Conservation (phyloP, 352 stramenopile species). For the Globisporangium splendens region DNA sequence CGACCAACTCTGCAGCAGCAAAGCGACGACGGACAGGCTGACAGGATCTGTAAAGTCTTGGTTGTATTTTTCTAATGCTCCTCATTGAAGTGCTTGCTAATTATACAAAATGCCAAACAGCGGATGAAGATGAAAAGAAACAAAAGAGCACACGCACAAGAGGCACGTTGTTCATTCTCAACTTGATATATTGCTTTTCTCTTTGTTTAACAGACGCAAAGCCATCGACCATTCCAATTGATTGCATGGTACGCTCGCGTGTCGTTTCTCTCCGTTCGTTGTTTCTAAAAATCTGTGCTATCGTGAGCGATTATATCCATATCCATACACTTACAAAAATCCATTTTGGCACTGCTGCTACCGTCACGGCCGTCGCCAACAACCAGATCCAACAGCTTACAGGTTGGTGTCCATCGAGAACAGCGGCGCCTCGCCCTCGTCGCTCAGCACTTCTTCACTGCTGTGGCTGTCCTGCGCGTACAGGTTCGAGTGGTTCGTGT, state of each 20-base stretch:
- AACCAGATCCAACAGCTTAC: background rate
- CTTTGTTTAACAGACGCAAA: too few relatives aligned
- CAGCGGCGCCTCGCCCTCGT: slow-evolving; percentile 38
- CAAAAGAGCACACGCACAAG: too few relatives aligned
- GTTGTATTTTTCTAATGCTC: too few relatives aligned
- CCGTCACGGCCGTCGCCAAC: too few relatives aligned
- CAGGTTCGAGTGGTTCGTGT: slow-evolving; percentile 26
- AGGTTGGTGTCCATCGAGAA: slow-evolving; percentile 13
- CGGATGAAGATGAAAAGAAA: too few relatives aligned
- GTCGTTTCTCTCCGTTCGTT: background rate
- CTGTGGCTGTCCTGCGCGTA: slow-evolving; percentile 58
- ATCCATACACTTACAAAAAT: background rate
- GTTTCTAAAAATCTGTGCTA: too few relatives aligned
- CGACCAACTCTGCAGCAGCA: slow-evolving; percentile 13
- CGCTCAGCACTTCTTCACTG: slow-evolving; percentile 44
- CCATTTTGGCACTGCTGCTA: too few relatives aligned
- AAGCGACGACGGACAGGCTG: slow-evolving; percentile 16
- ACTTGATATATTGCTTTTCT: too few relatives aligned
- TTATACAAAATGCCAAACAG: too few relatives aligned
- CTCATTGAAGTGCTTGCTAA: too few relatives aligned
- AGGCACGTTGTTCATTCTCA: too few relatives aligned
- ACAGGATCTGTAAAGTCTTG: background rate
- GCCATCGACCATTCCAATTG: background rate
- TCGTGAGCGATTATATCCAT: background rate
- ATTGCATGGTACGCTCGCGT: background rate